Base-by-base conservation (phyloP, 129 eudicot species). In the Logfia minima region DNA sequence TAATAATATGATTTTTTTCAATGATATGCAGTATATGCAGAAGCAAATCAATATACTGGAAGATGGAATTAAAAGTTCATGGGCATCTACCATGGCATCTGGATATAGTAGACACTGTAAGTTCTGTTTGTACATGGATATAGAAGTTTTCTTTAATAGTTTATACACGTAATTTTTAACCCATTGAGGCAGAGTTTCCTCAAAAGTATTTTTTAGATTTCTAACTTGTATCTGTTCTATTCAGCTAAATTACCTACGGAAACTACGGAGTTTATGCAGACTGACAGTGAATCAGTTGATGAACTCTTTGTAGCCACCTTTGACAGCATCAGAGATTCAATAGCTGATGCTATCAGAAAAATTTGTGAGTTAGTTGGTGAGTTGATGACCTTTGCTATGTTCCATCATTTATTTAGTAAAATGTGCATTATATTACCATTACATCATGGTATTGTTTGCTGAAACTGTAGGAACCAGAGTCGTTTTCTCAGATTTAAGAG, bases 301-400 rank as follows among this genome's bases (percentile, higher is more conserved):
- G 99, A 94, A 89, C 93, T 94, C 24, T 94, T 94, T 77, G 92
- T 85, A 62, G 97, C 99, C 59, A 94, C 97, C 34, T 83, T 94
- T 83, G 96, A 89, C 77, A 84, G 87, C 87, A 84, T 94, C 53
- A 89, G 90, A 72, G 91, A 84, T 82, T 75, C 90, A 66, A 84
- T 88, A 55, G 83, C 89, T 52, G 88, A 83, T 83, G 90, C 89
- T 78, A 91, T 89, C 71, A 83, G 83, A 79, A 87, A 80, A 78
- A 83, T 79, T 22, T 84, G 95, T 32, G 97, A 87, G 48, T 86
- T 94, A 34, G 78, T 82, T 64, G 99, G 99, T 89, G 63, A 86
- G 98, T 80, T 45, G 5, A 53, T 72, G 21, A 66, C 56, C 79
- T 71, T 63, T 6, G 34, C 17, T 31, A 22, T 22, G 4, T 51